These are phyloP conservation scores for Neurospora sublineolata DNA, from an alignment of 495 filamentous ascomycete species.

Conservation along the genomic window DNA sequence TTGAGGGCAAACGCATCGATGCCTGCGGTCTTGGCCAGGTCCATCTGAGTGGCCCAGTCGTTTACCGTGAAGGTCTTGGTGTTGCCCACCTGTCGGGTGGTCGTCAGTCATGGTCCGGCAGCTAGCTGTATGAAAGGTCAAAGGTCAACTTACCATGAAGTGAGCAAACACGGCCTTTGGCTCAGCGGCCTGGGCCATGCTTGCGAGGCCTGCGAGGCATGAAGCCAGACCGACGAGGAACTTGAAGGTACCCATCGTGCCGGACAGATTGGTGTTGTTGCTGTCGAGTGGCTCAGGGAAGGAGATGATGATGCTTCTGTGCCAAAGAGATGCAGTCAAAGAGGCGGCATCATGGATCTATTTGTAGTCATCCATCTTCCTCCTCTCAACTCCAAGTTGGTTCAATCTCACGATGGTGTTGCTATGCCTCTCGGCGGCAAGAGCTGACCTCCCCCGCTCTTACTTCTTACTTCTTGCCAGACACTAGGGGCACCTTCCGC, in stretches of 20 bases:
- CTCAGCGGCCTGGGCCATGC: background rate
- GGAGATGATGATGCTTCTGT: background rate
- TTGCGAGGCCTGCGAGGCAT: background rate
- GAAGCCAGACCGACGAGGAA: background rate
- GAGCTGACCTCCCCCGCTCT: background rate
- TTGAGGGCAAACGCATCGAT: constrained; percentile 31
- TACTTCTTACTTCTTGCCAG: background rate
- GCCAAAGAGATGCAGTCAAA: background rate
- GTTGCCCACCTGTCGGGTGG: constrained; percentile 15
- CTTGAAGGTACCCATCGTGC: background rate
- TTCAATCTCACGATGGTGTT: background rate
- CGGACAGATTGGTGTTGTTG: background rate
- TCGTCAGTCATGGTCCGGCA: background rate
- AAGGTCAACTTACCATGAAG: constrained; percentile 10
- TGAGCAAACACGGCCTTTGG: constrained; percentile 16
- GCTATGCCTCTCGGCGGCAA: background rate
- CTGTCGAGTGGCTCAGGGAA: background rate
- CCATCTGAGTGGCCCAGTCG: constrained; percentile 24
- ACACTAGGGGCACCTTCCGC: background rate
- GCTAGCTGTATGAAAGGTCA: background rate
- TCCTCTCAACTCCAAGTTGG: background rate
- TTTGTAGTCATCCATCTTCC: background rate
- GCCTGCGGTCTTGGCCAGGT: constrained; percentile 18
- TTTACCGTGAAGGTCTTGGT: constrained; percentile 16
- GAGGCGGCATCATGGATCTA: background rate